Conservation (phyloP, 2,329 filamentous ascomycete genomes). For the Pleurostoma richardsiae region DNA sequence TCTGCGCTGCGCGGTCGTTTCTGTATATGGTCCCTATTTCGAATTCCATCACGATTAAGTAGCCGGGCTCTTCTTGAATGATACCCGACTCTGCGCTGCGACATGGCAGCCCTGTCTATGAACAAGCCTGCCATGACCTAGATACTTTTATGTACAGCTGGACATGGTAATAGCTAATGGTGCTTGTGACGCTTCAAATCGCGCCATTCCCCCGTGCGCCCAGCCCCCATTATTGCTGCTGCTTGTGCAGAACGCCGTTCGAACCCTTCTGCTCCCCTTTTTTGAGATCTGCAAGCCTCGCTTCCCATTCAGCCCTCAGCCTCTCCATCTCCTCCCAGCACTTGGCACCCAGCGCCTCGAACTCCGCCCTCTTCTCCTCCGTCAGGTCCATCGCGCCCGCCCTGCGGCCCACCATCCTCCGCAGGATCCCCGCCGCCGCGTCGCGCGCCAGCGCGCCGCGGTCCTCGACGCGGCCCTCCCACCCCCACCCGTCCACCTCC, state of each 20-base stretch:
- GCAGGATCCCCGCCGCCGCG: conserved; percentile 37
- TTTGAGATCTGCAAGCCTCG: conserved; percentile 19
- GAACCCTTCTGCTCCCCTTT: neutral
- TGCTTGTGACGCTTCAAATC: too few relatives aligned
- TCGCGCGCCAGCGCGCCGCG: conserved; percentile 35
- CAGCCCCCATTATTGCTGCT: too few relatives aligned
- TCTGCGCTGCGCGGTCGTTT: neutral
- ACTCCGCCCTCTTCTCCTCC: conserved; percentile 52
- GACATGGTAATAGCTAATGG: too few relatives aligned
- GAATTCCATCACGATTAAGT: too few relatives aligned
- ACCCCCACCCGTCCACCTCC: conserved; percentile 84
- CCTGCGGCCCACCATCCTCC: conserved; percentile 53
- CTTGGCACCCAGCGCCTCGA: conserved; percentile 55
- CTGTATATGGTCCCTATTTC: too few relatives aligned
- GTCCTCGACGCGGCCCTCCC: conserved; percentile 51
- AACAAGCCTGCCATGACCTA: too few relatives aligned
- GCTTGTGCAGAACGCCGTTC: too few relatives aligned
- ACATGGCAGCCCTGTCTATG: too few relatives aligned
- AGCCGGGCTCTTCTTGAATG: too few relatives aligned
- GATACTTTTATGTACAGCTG: too few relatives aligned
- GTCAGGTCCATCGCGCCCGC: conserved; percentile 54
- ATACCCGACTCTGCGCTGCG: too few relatives aligned
- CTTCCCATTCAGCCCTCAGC: conserved; percentile 63
- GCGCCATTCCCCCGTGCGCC: too few relatives aligned
- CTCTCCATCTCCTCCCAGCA: conserved; percentile 70